Conservation (phyloP, 192 early-diverging fungal genomes). For the Coemansia sp. region DNA sequence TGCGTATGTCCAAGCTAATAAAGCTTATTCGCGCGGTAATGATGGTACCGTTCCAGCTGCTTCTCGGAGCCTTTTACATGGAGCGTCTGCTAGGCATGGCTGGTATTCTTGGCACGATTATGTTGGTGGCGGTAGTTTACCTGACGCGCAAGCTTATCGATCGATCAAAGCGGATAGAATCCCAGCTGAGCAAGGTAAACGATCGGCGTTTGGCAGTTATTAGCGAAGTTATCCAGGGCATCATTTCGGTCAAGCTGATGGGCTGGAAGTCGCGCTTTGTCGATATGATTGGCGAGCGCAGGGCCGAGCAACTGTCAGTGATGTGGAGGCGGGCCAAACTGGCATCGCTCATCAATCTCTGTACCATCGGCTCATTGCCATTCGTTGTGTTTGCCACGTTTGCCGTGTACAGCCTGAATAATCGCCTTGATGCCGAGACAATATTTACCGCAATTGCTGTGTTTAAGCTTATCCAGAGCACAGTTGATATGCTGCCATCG, state of each 20-base stretch:
- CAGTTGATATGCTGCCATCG: conserved; percentile 61
- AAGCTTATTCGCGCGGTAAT: conserved; percentile 57
- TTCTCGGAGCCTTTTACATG: conserved; percentile 65
- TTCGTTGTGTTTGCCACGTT: conserved; percentile 61
- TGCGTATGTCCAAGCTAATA: conserved; percentile 57
- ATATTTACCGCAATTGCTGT: conserved; percentile 71
- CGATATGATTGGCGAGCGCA: conserved; percentile 60
- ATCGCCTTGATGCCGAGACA: conserved; percentile 60
- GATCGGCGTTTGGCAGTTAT: conserved; percentile 75
- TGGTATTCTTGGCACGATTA: conserved; percentile 69
- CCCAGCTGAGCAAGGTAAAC: conserved; percentile 55
- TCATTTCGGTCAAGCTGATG: conserved; percentile 88
- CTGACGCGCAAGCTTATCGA: conserved; percentile 53
- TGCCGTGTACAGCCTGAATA: conserved; percentile 59
- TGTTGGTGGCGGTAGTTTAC: conserved; percentile 62
- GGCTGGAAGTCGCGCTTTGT: conserved; percentile 76
- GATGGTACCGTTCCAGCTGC: conserved; percentile 61
- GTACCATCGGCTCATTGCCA: conserved; percentile 59
- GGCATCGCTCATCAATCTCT: conserved; percentile 60
- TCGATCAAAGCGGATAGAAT: conserved; percentile 56
- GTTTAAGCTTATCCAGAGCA: conserved; percentile 64
- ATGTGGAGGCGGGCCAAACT: conserved; percentile 45
- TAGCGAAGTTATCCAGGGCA: conserved; percentile 81
- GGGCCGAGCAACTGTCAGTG: conserved; percentile 59
- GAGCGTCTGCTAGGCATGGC: conserved; percentile 74